Base-by-base conservation (phyloP, 202 grass and related monocot genomes). In the Zizania palustris region DNA sequence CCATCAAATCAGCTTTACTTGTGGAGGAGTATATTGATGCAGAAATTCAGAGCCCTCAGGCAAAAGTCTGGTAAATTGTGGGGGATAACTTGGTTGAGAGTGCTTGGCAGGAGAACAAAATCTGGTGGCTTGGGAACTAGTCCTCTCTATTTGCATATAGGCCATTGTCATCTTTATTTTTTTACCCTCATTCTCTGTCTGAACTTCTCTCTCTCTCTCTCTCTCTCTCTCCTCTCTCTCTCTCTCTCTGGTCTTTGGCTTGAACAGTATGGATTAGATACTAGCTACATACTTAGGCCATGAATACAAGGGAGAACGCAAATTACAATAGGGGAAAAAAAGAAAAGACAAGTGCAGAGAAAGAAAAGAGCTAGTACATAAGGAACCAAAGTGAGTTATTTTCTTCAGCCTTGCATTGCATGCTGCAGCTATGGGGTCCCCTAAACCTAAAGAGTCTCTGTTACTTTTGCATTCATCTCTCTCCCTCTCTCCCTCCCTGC, bases 381-480 rank as follows among this genome's bases (percentile, higher is more conserved):
- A 77, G 75, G 60, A 88, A 67, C 53, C 73, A 86, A 85, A 86
- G 78, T 77, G 79, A 78, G 40, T 76, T 63, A 77, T 72, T 86
- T 86, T 85, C 69, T 79, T 89, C 80, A 95, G 77, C n/a, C 85
- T 87, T 87, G 84, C 45, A 36, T 50, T 67, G 71, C 65, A 82
- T 77, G 57, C 43, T 65, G 35, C 65, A 70, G 58, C 74, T 40
- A 14, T 21, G 5, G 71, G 73, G 53, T 11, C 5, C 36, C 59
- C 75, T 55, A 55, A 55, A 55, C 51, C 69, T 79, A 87, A 86
- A 68, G 81, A 74, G 80, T 74, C 74, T 87, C 79, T 80, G 45
- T 54, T 73, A 60, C 91, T 89, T 91, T 95, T 63, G 74, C 81
- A 86, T 91, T 85, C 79, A 66, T 89, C 83, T 83, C 80, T 88